Percentiles rank a stretch among this genome's conserved stretches.
Conservation (phyloP, 2,329 filamentous ascomycete genomes). For the Dactylellina cionopaga region DNA sequence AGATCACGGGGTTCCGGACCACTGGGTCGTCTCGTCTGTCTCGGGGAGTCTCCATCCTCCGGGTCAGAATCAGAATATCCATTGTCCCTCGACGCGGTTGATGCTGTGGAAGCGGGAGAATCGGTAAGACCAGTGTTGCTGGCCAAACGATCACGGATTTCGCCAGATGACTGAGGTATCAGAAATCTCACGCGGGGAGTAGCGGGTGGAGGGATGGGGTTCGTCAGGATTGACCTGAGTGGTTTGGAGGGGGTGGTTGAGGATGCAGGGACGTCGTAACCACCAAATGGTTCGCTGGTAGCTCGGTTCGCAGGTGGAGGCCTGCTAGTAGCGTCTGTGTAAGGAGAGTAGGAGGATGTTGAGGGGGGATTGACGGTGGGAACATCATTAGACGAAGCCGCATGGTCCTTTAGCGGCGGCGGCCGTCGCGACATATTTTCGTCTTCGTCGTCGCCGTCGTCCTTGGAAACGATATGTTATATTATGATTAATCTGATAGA, state of each 20-base stretch:
- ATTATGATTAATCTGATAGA: conserved; percentile 14
- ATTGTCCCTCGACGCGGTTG: conserved; percentile 20
- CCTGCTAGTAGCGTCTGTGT: conserved; percentile 8
- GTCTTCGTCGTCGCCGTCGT: background rate
- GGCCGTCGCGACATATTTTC: conserved; percentile 43
- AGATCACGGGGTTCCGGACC: conserved; percentile 28
- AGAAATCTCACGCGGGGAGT: conserved; percentile 45
- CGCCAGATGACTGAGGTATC: conserved; percentile 44
- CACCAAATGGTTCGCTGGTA: conserved; percentile 45
- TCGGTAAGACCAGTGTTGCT: conserved; percentile 33
- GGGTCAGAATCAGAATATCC: conserved; percentile 37
- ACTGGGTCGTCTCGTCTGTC: background rate
- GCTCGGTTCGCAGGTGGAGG: conserved; percentile 31
- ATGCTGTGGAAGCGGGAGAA: conserved; percentile 45
- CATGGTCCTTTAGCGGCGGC: conserved; percentile 31
- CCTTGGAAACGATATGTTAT: background rate
- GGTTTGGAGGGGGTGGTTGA: conserved; percentile 31
- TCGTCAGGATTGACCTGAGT: conserved; percentile 35
- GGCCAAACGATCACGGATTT: conserved; percentile 44
- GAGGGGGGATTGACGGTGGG: conserved; percentile 20
- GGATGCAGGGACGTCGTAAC: conserved; percentile 35
- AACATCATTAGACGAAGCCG: conserved; percentile 38
- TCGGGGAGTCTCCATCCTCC: background rate
- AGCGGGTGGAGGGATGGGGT: conserved; percentile 42
- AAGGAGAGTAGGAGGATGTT: background rate